Percentiles rank a stretch among this genome's conserved stretches.
Conservation (phyloP, 116 monocot genomes). For the Cymodocea nodosa region DNA sequence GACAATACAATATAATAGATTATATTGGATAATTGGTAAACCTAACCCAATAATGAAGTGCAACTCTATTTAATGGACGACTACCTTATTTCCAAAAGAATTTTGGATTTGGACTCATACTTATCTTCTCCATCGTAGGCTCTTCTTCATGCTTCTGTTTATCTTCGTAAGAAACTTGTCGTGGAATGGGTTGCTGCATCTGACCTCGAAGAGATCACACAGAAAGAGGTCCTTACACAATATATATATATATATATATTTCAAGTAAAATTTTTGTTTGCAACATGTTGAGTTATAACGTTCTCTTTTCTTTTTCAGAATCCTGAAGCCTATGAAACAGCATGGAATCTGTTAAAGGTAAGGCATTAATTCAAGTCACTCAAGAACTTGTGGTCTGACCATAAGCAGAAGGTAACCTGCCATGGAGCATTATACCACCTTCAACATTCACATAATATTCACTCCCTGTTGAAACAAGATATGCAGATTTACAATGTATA, state of each 20-base stretch:
- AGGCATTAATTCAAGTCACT: not conserved
- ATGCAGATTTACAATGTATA: too few species aligned
- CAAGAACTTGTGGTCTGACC: too few species aligned
- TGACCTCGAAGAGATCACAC: constrained; percentile 63
- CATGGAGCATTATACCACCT: too few species aligned
- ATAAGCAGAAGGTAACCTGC: too few species aligned
- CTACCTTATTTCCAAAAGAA: not conserved
- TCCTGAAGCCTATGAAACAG: constrained; percentile 47
- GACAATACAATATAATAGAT: too few species aligned
- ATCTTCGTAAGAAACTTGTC: constrained; percentile 47
- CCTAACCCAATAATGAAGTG: too few species aligned
- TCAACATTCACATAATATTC: too few species aligned
- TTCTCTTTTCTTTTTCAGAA: constrained; percentile 27
- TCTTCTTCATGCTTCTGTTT: constrained; percentile 77
- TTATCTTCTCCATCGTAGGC: not conserved
- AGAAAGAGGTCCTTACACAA: constrained; percentile 34
- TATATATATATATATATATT: too few species aligned
- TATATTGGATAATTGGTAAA: too few species aligned
- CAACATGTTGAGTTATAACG: not conserved
- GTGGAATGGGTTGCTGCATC: constrained; percentile 75
- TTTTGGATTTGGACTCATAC: not conserved
- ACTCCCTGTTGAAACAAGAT: too few species aligned
- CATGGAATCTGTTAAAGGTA: constrained; percentile 82
- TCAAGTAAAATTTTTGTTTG: not conserved
- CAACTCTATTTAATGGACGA: too few species aligned